phyloP scores from a whole-genome alignment of 1,284 basidiomycete species.

The Microbotryum saponariae region DNA sequence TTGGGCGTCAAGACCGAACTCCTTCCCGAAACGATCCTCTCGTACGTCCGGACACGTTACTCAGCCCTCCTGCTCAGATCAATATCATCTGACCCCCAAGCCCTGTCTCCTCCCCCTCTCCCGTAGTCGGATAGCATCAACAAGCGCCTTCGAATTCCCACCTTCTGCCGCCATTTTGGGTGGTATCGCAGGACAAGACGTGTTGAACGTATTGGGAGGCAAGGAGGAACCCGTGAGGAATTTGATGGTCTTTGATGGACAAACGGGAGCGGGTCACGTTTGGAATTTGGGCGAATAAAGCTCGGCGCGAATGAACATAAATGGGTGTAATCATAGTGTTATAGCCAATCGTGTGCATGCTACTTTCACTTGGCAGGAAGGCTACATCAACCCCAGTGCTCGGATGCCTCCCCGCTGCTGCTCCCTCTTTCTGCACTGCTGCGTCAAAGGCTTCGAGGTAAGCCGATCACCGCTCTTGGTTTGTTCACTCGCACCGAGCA shows the following conservation, averaged over 20 bases:
- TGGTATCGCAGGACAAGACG: constrained; percentile 88
- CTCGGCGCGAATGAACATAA: not conserved
- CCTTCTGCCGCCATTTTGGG: constrained; percentile 87
- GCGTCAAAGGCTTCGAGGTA: too few species aligned
- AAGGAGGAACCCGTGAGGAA: constrained; percentile 88
- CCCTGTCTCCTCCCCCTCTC: not conserved
- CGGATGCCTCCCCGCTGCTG: too few species aligned
- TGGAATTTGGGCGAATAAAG: constrained; percentile 12
- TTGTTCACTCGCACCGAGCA: too few species aligned
- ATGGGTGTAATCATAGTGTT: too few species aligned
- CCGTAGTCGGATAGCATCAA: constrained; percentile 12
- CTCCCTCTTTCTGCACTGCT: too few species aligned
- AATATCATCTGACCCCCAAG: not conserved
- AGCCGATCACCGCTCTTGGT: too few species aligned
- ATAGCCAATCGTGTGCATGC: too few species aligned
- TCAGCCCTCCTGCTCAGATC: constrained; percentile 1
- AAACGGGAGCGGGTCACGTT: constrained; percentile 48
- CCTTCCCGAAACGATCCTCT: not conserved
- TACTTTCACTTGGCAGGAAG: too few species aligned
- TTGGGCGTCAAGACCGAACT: not conserved
- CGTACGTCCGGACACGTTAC: not conserved
- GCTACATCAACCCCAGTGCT: too few species aligned
- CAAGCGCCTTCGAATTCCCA: constrained; percentile 63
- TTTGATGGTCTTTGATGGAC: constrained; percentile 81
- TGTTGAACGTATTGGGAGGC: constrained; percentile 80